phyloP scores from a whole-genome alignment of 192 early-diverging fungal species.

The Backusella australiensis region DNA sequence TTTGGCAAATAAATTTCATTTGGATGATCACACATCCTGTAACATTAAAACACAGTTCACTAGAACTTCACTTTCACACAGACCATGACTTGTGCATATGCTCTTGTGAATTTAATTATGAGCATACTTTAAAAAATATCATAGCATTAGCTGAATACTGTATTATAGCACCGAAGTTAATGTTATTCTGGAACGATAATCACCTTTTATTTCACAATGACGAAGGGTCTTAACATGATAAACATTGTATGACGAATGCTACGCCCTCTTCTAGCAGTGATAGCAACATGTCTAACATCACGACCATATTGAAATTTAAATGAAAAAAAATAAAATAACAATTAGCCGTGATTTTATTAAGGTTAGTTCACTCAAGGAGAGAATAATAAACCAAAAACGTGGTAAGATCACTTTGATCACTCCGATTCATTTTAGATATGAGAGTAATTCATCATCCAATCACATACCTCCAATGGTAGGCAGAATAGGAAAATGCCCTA shows the following conservation, averaged over 20 bases:
- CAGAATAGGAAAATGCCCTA: not conserved
- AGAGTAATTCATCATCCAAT: not conserved
- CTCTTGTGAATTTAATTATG: not conserved
- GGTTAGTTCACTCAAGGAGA: not conserved
- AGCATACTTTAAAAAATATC: not conserved
- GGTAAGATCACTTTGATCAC: not conserved
- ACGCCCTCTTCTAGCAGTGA: not conserved
- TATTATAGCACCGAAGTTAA: not conserved
- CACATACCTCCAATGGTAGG: not conserved
- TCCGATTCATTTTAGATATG: not conserved
- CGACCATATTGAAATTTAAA: not conserved
- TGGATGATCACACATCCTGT: not conserved
- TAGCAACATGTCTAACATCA: not conserved
- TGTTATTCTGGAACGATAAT: not conserved
- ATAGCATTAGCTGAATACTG: not conserved
- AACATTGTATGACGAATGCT: too few relatives aligned
- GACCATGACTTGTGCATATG: not conserved
- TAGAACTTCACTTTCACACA: not conserved
- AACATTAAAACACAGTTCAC: not conserved
- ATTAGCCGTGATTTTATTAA: not conserved
- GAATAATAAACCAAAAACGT: slow-evolving; percentile 1
- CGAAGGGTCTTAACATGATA: too few relatives aligned
- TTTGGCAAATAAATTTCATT: not conserved
- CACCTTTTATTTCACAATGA: not conserved
- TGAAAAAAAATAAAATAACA: not conserved